These are phyloP conservation scores for Phytophthora hybrid DNA, from an alignment of 352 stramenopile genomes.

Conservation along the genomic window DNA sequence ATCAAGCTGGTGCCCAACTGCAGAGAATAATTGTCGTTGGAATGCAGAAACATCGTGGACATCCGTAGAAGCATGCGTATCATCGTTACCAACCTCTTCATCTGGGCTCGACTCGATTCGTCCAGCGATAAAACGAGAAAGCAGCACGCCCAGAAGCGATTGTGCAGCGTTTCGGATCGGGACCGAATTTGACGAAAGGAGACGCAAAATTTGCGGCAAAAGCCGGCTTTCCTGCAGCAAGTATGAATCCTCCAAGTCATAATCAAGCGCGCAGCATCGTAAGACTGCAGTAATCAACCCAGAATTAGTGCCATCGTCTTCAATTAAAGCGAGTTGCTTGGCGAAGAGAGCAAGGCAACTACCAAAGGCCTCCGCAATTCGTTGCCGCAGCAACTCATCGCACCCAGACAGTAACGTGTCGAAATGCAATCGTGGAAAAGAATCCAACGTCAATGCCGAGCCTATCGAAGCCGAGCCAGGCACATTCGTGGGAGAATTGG, in stretches of 20 bases:
- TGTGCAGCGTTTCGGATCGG: slow-evolving; percentile 64
- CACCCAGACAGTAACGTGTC: slow-evolving; percentile 63
- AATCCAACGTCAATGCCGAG: slow-evolving; percentile 16
- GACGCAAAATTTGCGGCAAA: slow-evolving; percentile 56
- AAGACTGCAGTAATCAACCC: slow-evolving; percentile 56
- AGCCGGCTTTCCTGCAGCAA: slow-evolving; percentile 74
- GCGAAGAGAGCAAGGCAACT: slow-evolving; percentile 50
- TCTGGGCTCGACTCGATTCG: slow-evolving; percentile 33
- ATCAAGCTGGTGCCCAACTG: slow-evolving; percentile 74
- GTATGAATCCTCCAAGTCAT: slow-evolving; percentile 79
- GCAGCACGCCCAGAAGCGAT: slow-evolving; percentile 59
- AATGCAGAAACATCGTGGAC: slow-evolving; percentile 54
- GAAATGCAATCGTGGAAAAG: slow-evolving; percentile 62
- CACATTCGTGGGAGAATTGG: slow-evolving; percentile 41
- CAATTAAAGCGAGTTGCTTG: slow-evolving; percentile 34
- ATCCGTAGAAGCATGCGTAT: slow-evolving; percentile 22
- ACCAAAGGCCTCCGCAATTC: slow-evolving; percentile 62
- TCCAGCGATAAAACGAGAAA: slow-evolving; percentile 69
- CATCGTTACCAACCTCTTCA: slow-evolving; percentile 15
- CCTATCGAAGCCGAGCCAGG: slow-evolving; percentile 8
- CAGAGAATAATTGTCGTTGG: slow-evolving; percentile 71
- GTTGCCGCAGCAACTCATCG: slow-evolving; percentile 49
- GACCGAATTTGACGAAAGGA: slow-evolving; percentile 56
- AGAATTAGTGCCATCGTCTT: slow-evolving; percentile 32
- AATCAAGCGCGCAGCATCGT: slow-evolving; percentile 72